phyloP scores from a whole-genome alignment of 352 stramenopile species.

The Phytophthora pluvialis region DNA sequence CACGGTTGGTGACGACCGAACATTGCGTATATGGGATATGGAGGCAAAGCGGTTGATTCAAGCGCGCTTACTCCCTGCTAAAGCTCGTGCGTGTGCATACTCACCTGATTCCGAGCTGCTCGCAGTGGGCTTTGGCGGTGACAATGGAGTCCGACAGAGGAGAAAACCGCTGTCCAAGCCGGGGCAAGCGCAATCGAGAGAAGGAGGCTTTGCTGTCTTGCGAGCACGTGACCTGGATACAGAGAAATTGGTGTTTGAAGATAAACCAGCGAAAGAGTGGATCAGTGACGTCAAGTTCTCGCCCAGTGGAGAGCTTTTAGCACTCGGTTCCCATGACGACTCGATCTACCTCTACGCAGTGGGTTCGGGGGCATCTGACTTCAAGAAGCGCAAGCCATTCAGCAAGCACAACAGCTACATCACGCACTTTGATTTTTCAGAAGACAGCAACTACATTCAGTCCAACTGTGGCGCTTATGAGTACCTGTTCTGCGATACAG shows the following conservation, averaged over 20 bases:
- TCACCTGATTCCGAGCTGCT: slow-evolving; percentile 88
- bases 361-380: slow-evolving; percentile 21
- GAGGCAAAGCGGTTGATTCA: slow-evolving; percentile 54
- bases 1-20: slow-evolving; percentile 84
- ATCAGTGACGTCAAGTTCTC: slow-evolving; percentile 86
- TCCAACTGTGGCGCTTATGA: slow-evolving; percentile 91
- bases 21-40: slow-evolving; percentile 87
- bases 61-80: slow-evolving; percentile 44
- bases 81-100: slow-evolving; percentile 82
- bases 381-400: slow-evolving; percentile 78
- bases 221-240: slow-evolving; percentile 27
- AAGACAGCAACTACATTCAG: slow-evolving; percentile 69
- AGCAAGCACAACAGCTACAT: slow-evolving; percentile 85
- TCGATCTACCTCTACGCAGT: slow-evolving; percentile 72
- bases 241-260: slow-evolving; percentile 55
- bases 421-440: slow-evolving; percentile 86
- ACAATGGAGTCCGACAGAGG: slow-evolving; percentile 54
- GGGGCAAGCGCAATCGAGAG: slow-evolving; percentile 41
- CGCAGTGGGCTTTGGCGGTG: slow-evolving; percentile 79
- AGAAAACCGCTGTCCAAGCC: slow-evolving; percentile 24
- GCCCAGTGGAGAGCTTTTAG: slow-evolving; percentile 49
- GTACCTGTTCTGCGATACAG: slow-evolving; percentile 90
- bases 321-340: slow-evolving; percentile 79
- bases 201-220: slow-evolving; percentile 59
- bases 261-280: slow-evolving; percentile 70